phyloP scores from a whole-genome alignment of 2,329 filamentous ascomycete genomes.

The Davidsoniella virescens region DNA sequence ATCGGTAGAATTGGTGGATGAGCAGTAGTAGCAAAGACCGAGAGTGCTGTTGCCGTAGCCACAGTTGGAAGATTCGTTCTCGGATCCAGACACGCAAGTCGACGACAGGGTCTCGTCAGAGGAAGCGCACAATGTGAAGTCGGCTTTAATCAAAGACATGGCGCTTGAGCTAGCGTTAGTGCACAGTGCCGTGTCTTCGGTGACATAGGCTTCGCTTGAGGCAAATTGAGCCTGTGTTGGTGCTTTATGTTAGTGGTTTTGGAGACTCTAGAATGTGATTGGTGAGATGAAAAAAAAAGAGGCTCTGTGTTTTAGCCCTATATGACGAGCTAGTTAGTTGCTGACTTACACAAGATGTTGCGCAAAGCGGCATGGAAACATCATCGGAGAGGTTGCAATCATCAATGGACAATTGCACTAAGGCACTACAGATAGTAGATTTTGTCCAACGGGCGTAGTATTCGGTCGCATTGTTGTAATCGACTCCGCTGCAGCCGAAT shows the following conservation, averaged over 20 bases:
- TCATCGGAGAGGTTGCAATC: conserved; percentile 50
- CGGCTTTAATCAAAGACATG: conserved; percentile 65
- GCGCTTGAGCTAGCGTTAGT: conserved; percentile 47
- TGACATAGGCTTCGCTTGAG: conserved; percentile 73
- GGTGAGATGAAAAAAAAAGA: neutral
- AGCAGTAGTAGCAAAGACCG: conserved; percentile 79
- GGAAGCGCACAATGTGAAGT: conserved; percentile 78
- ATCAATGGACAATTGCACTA: conserved; percentile 73
- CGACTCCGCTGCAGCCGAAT: conserved; percentile 64
- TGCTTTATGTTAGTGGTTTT: conserved; percentile 16
- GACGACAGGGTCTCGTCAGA: conserved; percentile 63
- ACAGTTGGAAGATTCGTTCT: conserved; percentile 76
- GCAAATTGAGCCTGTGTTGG: conserved; percentile 61
- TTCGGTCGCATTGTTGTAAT: conserved; percentile 60
- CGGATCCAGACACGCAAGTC: conserved; percentile 56
- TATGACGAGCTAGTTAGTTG: neutral
- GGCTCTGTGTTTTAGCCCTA: neutral
- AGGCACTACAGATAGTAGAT: conserved; percentile 80
- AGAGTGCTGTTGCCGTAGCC: conserved; percentile 57
- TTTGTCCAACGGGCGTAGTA: conserved; percentile 89
- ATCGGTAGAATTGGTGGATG: conserved; percentile 72
- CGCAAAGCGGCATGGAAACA: conserved; percentile 63
- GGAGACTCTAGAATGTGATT: neutral
- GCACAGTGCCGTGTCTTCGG: conserved; percentile 59
- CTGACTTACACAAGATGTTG: conserved; percentile 61